Base-by-base conservation (phyloP, 73 alveolate species). In the Paramecium sexaurelia region DNA sequence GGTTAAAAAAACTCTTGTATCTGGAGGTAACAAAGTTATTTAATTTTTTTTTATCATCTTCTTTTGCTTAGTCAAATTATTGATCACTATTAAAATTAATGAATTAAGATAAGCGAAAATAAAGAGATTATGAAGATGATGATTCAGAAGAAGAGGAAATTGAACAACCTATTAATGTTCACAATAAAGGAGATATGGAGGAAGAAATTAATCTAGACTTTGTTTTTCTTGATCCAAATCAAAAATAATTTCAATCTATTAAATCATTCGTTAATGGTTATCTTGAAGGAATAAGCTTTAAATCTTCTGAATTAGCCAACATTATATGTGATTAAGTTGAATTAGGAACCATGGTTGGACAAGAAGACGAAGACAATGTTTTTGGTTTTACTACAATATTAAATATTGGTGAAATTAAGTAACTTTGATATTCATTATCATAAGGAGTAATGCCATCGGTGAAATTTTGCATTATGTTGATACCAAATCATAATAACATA, bases 321-420 rank as follows among this genome's bases (percentile, higher is more conserved):
- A 40, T 45, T 5, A 33, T 78, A 10, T 41, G 43, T 37, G 71
- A 45, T 33, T 24, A 78, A 78, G 75, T 45, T 41, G 68, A 41
- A 20, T 29, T 78, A 9, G 90, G 90, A 39, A 78, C 90, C 8
- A 78, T 78, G 90, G 73, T 78, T 19, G 90, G 90, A 78, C 15
- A 29, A 29, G 90, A 78, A 10, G 90, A 78, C 8, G 68, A 39
- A 41, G 47, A 78, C 68, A 40, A 78, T 43, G 55, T 78, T 29
- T 78, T 41, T 78, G 90, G 90, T 40, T 78, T 78, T 45, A 24
- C 41, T 41, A 40, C 90, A 40, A 73, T 73, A 36, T 39, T 73
- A 36, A 73, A 73, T 73, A 36, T 73, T 36, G 87, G 87, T 61
- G 83, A 61, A 61, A 61, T 61, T 32, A 61, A 26, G 83, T 61